These are phyloP conservation scores for Colletotrichum chlorophyti DNA, from an alignment of 2,329 filamentous ascomycete species.

Conservation along the genomic window DNA sequence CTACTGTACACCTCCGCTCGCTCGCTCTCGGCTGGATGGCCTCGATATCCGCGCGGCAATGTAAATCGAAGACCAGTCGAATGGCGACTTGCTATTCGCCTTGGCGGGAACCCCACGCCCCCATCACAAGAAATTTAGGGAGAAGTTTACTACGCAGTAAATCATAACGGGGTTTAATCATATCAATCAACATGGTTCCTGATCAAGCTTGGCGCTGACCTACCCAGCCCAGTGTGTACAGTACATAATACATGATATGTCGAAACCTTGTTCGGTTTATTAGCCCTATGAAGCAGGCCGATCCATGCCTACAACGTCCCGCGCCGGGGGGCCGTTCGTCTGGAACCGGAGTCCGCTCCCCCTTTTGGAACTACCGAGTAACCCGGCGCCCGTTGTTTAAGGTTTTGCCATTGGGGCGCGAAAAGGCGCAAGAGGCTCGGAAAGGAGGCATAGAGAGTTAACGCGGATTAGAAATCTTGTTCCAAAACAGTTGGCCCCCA, in stretches of 20 bases:
- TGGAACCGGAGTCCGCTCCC: constrained; percentile 17
- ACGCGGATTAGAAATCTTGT: not conserved
- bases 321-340: not conserved
- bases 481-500: not conserved
- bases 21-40: not conserved
- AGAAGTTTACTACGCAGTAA: not conserved
- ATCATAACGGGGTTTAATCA: constrained; percentile 14
- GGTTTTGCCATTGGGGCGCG: constrained; percentile 9
- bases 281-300: constrained; percentile 8
- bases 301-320: not conserved
- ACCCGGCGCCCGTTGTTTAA: constrained; percentile 18
- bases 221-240: too few relatives aligned
- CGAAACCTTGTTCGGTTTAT: constrained; percentile 15
- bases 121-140: not conserved
- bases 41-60: constrained; percentile 20
- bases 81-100: not conserved
- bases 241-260: constrained; percentile 4
- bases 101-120: constrained; percentile 2
- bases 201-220: constrained; percentile 9
- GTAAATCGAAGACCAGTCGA: too few relatives aligned
- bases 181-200: constrained; percentile 23
- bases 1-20: too few relatives aligned
- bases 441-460: not conserved
- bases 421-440: not conserved
- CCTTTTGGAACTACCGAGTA: constrained; percentile 19